phyloP scores from a whole-genome alignment of 202 grass and related monocot species.

The Zizania palustris region DNA sequence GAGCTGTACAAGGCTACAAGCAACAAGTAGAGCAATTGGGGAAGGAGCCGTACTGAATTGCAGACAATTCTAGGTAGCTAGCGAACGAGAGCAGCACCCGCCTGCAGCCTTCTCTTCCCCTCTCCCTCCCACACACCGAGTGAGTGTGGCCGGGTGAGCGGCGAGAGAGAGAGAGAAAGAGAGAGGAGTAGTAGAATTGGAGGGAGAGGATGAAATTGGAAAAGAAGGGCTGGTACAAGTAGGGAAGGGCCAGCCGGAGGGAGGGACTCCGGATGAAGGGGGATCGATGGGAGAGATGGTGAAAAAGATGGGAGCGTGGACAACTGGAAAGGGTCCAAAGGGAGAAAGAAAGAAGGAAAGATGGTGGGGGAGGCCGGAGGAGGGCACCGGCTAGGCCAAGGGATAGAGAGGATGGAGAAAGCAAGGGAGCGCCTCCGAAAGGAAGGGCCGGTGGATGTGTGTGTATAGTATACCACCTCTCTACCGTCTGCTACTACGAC shows the following conservation, averaged over 20 bases:
- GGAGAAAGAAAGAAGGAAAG: slow-evolving; percentile 34
- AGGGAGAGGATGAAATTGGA: slow-evolving; percentile 61
- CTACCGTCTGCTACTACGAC: background rate
- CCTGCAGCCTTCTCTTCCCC: slow-evolving; percentile 19
- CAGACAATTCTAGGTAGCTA: slow-evolving; percentile 34
- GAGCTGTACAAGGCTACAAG: slow-evolving; percentile 18
- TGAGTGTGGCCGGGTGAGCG: slow-evolving; percentile 39
- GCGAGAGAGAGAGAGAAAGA: slow-evolving; percentile 1
- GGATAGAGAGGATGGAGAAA: background rate
- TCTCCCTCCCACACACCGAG: slow-evolving; percentile 52
- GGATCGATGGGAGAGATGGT: slow-evolving; percentile 36
- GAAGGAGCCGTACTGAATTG: slow-evolving; percentile 41
- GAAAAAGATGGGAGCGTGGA: slow-evolving; percentile 70
- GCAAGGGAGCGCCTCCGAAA: slow-evolving; percentile 31
- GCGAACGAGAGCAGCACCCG: background rate
- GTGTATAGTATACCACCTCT: background rate
- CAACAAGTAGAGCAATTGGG: slow-evolving; percentile 32
- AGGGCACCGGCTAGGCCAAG: slow-evolving; percentile 21
- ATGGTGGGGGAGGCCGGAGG: slow-evolving; percentile 11
- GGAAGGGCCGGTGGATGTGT: slow-evolving; percentile 19
- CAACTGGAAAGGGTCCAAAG: slow-evolving; percentile 60
- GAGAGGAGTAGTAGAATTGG: slow-evolving; percentile 32
- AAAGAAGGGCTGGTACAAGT: slow-evolving; percentile 47
- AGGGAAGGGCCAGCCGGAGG: slow-evolving; percentile 22
- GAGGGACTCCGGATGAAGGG: background rate